These are phyloP conservation scores for Penicillium subrubescens DNA, from an alignment of 495 filamentous ascomycete species.

Conservation along the genomic window DNA sequence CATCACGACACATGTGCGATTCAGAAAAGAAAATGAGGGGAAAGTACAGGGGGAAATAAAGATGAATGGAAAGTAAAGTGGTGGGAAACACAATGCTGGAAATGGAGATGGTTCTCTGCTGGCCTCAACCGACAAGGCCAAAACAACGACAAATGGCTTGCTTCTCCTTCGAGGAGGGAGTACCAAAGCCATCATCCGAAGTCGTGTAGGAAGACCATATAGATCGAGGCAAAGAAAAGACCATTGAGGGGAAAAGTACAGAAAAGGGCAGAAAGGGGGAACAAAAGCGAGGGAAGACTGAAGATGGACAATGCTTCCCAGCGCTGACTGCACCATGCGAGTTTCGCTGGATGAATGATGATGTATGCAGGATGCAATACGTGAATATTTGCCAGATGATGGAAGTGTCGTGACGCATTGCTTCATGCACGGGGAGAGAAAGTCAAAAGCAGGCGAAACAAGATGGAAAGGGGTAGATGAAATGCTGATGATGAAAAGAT, in stretches of 20 bases:
- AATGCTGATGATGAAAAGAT: constrained; percentile 32
- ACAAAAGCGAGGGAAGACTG: constrained; percentile 13
- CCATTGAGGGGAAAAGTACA: constrained; percentile 19
- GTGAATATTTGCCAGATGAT: constrained; percentile 15
- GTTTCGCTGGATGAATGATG: constrained; percentile 17
- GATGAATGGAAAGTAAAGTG: constrained; percentile 18
- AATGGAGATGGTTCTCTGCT: constrained; percentile 14
- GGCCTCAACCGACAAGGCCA: constrained; percentile 9
- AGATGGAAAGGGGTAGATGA: constrained; percentile 17
- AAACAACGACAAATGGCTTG: background rate
- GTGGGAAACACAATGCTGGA: constrained; percentile 34
- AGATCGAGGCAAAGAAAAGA: background rate
- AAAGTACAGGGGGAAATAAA: constrained; percentile 7
- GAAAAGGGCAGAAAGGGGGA: constrained; percentile 16
- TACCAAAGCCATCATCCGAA: constrained; percentile 7
- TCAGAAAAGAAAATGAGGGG: constrained; percentile 13
- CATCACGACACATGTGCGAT: constrained; percentile 17
- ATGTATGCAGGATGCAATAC: constrained; percentile 27
- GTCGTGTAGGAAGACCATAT: constrained; percentile 2
- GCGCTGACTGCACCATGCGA: constrained; percentile 17
- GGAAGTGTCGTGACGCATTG: constrained; percentile 26
- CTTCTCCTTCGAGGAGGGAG: background rate
- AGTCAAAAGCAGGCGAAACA: constrained; percentile 15
- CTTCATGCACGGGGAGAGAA: constrained; percentile 21
- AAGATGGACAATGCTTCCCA: constrained; percentile 8